Percentiles rank a stretch among this genome's conserved stretches.
Conservation (phyloP, 208 protist species). For the Leishmania tropica region DNA sequence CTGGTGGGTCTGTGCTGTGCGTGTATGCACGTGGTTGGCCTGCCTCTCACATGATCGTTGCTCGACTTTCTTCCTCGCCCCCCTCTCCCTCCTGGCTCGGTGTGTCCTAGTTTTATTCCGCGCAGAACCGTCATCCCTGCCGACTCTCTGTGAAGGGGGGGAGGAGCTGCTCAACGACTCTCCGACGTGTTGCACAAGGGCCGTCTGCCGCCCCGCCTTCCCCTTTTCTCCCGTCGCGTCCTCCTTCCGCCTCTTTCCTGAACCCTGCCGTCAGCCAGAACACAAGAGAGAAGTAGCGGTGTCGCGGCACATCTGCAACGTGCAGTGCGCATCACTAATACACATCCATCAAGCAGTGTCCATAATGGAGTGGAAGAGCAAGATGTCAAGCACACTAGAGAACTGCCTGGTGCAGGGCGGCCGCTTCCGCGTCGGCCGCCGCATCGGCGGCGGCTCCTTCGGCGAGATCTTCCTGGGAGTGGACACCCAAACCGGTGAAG, state of each 20-base stretch:
- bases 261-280: no score
- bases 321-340: neutral
- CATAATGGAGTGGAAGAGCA: constrained; percentile 20
- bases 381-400: constrained; percentile 22
- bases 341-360: neutral
- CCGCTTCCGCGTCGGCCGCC: constrained; percentile 95
- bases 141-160: neutral
- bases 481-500: constrained; percentile 84
- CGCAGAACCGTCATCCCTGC: neutral
- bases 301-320: neutral
- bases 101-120: neutral
- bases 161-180: neutral
- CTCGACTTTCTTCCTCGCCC: neutral
- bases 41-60: neutral
- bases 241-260: neutral
- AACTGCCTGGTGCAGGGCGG: constrained; percentile 33
- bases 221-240: neutral
- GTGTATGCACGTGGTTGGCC: neutral
- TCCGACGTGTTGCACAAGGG: neutral
- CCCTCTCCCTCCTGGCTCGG: neutral
- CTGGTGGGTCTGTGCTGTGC: neutral
- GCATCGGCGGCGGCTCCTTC: constrained; percentile 97
- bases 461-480: constrained; percentile 92
- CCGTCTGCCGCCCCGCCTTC: neutral
- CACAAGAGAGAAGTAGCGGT: neutral